Percentiles rank a stretch among this genome's conserved stretches.
phyloP scores from a whole-genome alignment of 225 moss, liverwort and hornwort genomes.

The Marchantia polymorpha region DNA sequence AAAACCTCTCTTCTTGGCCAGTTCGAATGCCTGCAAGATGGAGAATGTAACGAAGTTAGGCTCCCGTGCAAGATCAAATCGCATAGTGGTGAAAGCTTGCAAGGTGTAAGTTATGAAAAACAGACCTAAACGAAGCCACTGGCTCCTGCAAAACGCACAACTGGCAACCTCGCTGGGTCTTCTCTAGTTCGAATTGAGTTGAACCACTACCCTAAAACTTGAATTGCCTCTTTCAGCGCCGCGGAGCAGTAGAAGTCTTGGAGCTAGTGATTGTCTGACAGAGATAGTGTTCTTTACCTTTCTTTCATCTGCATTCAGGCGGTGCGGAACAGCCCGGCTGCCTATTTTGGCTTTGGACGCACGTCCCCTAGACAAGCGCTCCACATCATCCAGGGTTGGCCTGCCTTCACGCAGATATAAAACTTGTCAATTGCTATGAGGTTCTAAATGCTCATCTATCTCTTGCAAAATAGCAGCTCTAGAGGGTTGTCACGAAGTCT shows the following conservation, averaged over 20 bases:
- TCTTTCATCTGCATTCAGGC: constrained; percentile 86
- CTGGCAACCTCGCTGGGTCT: too few species aligned
- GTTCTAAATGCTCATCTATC: not conserved
- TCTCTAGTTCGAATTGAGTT: too few species aligned
- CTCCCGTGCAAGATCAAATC: not conserved
- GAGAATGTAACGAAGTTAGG: not conserved
- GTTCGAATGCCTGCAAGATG: constrained; percentile 34
- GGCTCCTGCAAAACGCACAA: not conserved
- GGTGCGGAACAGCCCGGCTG: constrained; percentile 82
- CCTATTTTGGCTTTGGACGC: constrained; percentile 83
- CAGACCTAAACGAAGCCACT: not conserved
- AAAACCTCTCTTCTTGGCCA: constrained; percentile 86
- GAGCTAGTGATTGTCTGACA: too few species aligned
- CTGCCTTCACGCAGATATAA: constrained; percentile 49
- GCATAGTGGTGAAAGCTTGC: not conserved
- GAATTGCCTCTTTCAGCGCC: too few species aligned
- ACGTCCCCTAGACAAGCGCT: constrained; percentile 78
- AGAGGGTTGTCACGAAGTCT: not conserved
- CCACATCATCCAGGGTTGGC: constrained; percentile 88
- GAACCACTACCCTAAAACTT: too few species aligned
- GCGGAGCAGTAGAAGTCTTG: too few species aligned
- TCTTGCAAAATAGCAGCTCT: not conserved
- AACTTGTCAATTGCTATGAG: constrained; percentile 1
- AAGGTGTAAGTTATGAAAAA: not conserved
- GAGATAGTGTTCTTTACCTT: constrained; percentile 43